Base-by-base conservation (phyloP, 139 green algal genomes). In the Asterochloris erici region DNA sequence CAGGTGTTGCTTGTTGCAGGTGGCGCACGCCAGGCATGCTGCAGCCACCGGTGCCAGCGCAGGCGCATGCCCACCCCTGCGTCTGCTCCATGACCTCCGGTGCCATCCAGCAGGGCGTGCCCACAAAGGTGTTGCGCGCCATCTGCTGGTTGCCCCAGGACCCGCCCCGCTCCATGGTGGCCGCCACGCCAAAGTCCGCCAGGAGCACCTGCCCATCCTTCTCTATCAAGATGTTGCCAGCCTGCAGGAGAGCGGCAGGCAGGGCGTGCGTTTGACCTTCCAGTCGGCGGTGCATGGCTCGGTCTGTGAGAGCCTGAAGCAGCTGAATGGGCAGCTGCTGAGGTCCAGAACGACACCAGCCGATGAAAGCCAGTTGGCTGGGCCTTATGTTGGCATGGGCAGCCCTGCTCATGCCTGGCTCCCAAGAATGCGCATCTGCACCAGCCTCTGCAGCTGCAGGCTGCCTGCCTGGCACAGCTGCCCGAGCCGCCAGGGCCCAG, bases 31-130 rank as follows among this genome's bases (percentile, higher is more conserved):
- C 66, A 54, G 38, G 6, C 2, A 6, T 54, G 38, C 38, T 71
- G 66, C 66, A 23, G 66, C 21, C 21, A 23, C 66, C 21, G 4
- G 19, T 26, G 66, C 66, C 66, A 71, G 21, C 19, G 6, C 19
- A 23, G 66, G 14, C 6, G 74, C 14, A 16, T 21, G 78, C 75
- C 38, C 85, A 95, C 91, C 91, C 90, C 68, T 88, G 64, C 19
- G 87, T 93, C 87, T 98, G 94, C 90, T 99, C 94, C 97, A 99
- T 98, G 73, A 99, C 97, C 90, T 99, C 97, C 0, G 97, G 97
- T 21, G 97, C 97, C 97, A 99, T 99, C 96, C 96, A 99, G 91
- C 95, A 98, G 26, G 95, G 95, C 47, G 95, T 98, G 29, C 92
- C 95, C 28, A 97, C 93, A 86, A 97, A 97, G 0, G 94, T 98